Percentiles rank a stretch among this genome's conserved stretches.
Evolutionary conservation across 305 asterid species (phyloP).

Genomic region (Withania somnifera): DNA sequence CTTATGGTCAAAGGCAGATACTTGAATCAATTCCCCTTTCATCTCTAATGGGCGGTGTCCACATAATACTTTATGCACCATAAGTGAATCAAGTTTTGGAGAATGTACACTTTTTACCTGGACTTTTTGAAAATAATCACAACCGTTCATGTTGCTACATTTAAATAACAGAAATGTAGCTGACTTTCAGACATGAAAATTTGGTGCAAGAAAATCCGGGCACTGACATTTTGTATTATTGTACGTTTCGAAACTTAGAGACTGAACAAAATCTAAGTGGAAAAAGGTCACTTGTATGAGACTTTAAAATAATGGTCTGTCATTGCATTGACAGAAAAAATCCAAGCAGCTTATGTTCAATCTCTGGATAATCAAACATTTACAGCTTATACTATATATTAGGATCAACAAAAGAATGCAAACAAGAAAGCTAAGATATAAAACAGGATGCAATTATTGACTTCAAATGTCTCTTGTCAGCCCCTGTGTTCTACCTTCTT

Average conservation of each 20-base stretch:
- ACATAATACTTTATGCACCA: neutral
- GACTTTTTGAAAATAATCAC: neutral
- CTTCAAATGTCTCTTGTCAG: neutral
- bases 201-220: too few relatives aligned
- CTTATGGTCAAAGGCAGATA: neutral
- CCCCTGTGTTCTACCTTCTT: conserved; percentile 6
- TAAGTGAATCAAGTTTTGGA: neutral
- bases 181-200: too few relatives aligned
- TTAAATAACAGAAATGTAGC: neutral
- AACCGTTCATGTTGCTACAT: neutral
- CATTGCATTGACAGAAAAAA: neutral
- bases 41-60: neutral
- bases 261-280: neutral
- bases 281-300: neutral
- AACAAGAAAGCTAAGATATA: neutral
- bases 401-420: neutral
- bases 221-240: neutral
- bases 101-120: neutral
- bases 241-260: neutral
- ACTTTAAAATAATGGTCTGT: neutral
- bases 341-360: neutral
- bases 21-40: neutral
- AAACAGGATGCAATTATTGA: neutral
- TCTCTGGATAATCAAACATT: neutral
- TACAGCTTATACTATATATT: neutral